Evolutionary conservation across 352 stramenopile species (phyloP).

Genomic region (Phytophthora macrochlamydospora): DNA sequence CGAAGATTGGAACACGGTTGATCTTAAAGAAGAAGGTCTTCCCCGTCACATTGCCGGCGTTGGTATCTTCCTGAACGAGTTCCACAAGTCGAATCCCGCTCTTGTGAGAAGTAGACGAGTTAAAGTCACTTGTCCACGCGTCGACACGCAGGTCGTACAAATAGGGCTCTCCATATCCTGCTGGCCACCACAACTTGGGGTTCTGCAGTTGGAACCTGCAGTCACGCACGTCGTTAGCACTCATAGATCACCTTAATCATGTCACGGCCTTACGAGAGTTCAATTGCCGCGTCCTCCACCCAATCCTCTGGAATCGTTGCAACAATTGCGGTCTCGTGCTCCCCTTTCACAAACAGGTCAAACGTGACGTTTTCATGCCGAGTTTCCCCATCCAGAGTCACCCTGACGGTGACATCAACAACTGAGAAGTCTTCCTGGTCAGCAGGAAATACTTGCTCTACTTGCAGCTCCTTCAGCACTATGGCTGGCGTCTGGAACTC

Average conservation of each 20-base stretch:
- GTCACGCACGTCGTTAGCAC: neutral
- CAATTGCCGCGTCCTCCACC: slow-evolving; percentile 24
- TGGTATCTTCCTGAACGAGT: slow-evolving; percentile 59
- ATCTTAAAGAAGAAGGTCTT: slow-evolving; percentile 81
- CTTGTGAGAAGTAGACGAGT: slow-evolving; percentile 45
- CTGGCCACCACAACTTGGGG: slow-evolving; percentile 77
- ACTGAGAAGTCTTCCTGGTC: slow-evolving; percentile 35
- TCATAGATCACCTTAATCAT: neutral
- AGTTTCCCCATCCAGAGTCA: slow-evolving; percentile 36
- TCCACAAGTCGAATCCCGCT: slow-evolving; percentile 67
- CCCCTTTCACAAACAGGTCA: slow-evolving; percentile 50
- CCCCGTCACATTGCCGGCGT: slow-evolving; percentile 45
- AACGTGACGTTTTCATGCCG: slow-evolving; percentile 52
- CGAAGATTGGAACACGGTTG: slow-evolving; percentile 68
- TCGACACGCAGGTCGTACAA: slow-evolving; percentile 66
- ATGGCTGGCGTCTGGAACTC: slow-evolving; percentile 30
- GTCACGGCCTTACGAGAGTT: slow-evolving; percentile 35
- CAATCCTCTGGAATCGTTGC: slow-evolving; percentile 24
- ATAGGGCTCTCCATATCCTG: slow-evolving; percentile 60
- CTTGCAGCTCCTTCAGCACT: slow-evolving; percentile 43
- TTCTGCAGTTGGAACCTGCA: slow-evolving; percentile 47
- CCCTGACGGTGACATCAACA: slow-evolving; percentile 46
- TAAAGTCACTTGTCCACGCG: slow-evolving; percentile 30
- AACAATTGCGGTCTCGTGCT: slow-evolving; percentile 21
- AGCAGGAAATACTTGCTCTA: slow-evolving; percentile 46